Evolutionary conservation across 768 basidiomycete genomes (phyloP).

Genomic region (Leucocoprinus birnbaumii): DNA sequence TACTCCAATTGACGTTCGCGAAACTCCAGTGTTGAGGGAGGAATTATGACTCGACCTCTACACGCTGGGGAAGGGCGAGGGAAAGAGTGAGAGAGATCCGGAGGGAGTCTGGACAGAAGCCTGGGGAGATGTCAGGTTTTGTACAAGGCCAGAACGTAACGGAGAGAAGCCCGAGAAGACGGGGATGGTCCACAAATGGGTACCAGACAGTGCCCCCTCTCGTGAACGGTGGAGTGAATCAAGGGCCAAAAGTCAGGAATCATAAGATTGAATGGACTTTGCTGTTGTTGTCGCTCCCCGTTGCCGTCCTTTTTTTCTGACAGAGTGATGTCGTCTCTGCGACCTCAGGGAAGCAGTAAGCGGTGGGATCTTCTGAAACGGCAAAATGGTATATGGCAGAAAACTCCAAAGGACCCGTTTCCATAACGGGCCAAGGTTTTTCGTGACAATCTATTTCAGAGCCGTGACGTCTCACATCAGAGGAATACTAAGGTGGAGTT

Average conservation of each 20-base stretch:
- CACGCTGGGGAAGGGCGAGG: background rate
- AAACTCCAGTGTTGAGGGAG: no score
- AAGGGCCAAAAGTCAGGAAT: background rate
- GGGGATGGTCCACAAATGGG: background rate
- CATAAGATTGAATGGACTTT: background rate
- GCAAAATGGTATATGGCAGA: background rate
- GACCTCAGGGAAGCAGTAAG: background rate
- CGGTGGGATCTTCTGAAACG: background rate
- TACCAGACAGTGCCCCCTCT: background rate
- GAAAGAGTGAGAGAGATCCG: background rate
- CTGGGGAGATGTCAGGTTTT: background rate
- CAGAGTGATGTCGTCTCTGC: background rate
- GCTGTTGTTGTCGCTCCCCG: background rate
- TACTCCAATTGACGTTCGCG: no score
- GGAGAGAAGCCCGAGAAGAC: background rate
- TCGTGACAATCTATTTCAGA: background rate
- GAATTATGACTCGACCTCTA: no score
- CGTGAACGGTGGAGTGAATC: background rate
- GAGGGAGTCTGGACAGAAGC: conserved; percentile 7
- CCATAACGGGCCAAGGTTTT: background rate
- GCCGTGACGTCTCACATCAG: background rate
- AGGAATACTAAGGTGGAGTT: background rate
- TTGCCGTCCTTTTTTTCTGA: background rate
- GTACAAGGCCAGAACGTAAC: background rate
- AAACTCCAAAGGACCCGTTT: background rate